phyloP scores from a whole-genome alignment of 768 basidiomycete species.

The Porpolomopsis calyptriformis region DNA sequence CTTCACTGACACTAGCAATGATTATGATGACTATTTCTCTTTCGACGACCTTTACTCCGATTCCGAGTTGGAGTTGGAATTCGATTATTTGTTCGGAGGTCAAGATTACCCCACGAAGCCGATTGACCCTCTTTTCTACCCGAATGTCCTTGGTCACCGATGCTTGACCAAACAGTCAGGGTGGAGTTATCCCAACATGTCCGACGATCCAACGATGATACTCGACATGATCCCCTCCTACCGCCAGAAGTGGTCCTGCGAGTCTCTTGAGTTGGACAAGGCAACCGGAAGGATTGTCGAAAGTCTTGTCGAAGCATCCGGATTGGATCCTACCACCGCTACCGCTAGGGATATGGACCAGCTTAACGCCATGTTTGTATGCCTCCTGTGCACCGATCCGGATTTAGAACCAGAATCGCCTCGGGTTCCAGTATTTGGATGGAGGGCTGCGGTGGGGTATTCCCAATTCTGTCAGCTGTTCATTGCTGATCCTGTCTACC shows the following conservation, averaged over 20 bases:
- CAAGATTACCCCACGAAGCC: background rate
- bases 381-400: constrained; percentile 20
- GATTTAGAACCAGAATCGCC: background rate
- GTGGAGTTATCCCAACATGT: background rate
- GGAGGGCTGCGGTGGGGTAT: constrained; percentile 2
- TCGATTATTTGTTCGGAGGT: background rate
- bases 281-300: constrained; percentile 21
- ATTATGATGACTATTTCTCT: too few species aligned
- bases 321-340: constrained; percentile 15
- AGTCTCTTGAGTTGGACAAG: constrained; percentile 19
- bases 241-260: constrained; percentile 16
- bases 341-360: constrained; percentile 21
- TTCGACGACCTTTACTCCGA: background rate
- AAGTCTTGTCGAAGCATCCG: constrained; percentile 22
- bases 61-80: background rate
- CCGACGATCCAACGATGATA: background rate
- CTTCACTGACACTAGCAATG: background rate
- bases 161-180: constrained; percentile 4
- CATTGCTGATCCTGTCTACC: background rate
- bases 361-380: constrained; percentile 23
- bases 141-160: constrained; percentile 3
- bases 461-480: background rate
- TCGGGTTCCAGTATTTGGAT: background rate
- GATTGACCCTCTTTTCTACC: constrained; percentile 4
- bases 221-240: background rate